Base-by-base conservation (phyloP, 1,139 yeast genomes). In the Yamadazyma songkhlaensis region DNA sequence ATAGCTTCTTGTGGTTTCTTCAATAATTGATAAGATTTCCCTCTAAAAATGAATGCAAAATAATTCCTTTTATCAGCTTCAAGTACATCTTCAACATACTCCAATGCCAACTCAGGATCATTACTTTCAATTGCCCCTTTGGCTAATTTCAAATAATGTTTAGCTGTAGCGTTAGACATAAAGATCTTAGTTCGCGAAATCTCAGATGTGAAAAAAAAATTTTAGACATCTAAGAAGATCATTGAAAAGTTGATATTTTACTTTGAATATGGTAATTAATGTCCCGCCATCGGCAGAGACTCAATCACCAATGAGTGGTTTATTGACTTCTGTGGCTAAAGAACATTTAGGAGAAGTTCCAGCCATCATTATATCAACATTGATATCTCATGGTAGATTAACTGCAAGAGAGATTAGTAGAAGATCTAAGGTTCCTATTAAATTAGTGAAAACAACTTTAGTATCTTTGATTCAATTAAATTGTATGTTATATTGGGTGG, bases 391-490 rank as follows among this genome's bases (percentile, higher is more conserved):
- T 49, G 87, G 88, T 6, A 64, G 85, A 46, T 57, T 79, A 31
- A 70, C 74, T 2, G 64, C 77, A 3, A 59, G 55, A 36, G 85
- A 81, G 31, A 48, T 84, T 13, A 52, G 65, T 35, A 51, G 50
- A 11, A 61, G 66, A 36, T 59, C 79, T 4, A 55, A 59, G 14
- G 53, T 81, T 31, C 68, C 76, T 1, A 36, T 62, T 1, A 62
- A 68, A 34, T 57, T 65, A 21, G 72, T 81, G 15, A 81, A 79
- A 44, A 71, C 77, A 25, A 66, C 83, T 0, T 59, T 84, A 35
- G 89, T 81, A 2, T 74, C 85, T 8, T 60, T 84, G 50, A 70
- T 83, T 35, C 92, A 84, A 56, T 61, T 84, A 40, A 74, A 78
- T 44, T 81, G 90, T 55, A 73, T 81, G 14, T 68, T 65, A 17